Conservation (phyloP, 2,329 filamentous ascomycete genomes). For the Beauveria scarabaeidicola region DNA sequence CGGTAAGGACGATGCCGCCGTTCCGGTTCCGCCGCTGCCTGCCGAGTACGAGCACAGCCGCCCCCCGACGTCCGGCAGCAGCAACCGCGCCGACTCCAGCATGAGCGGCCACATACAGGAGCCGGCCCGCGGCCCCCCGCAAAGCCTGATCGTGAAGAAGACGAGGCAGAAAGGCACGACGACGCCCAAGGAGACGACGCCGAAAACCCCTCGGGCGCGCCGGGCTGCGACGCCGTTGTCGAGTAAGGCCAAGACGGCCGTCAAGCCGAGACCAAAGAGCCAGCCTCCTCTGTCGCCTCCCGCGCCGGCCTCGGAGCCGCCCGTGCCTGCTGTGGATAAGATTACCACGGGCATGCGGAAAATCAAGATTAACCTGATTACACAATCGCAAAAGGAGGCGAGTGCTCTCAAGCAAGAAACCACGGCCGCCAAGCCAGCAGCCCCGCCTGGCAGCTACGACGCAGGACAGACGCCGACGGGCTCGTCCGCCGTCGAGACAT, state of each 20-base stretch:
- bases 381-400: slow-evolving; percentile 49
- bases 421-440: not conserved
- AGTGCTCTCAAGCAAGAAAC: slow-evolving; percentile 9
- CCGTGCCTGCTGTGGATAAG: slow-evolving; percentile 32
- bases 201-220: slow-evolving; percentile 12
- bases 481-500: slow-evolving; percentile 4
- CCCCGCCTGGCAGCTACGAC: not conserved
- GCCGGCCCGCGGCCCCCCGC: slow-evolving; percentile 18
- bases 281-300: not conserved
- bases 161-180: slow-evolving; percentile 37
- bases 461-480: not conserved
- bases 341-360: slow-evolving; percentile 53
- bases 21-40: slow-evolving; percentile 13
- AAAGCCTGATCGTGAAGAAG: slow-evolving; percentile 48
- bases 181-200: slow-evolving; percentile 27
- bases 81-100: slow-evolving; percentile 30
- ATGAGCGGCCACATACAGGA: slow-evolving; percentile 30
- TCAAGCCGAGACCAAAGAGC: slow-evolving; percentile 10
- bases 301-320: slow-evolving; percentile 7
- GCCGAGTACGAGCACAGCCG: slow-evolving; percentile 9
- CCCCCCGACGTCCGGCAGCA: slow-evolving; percentile 17
- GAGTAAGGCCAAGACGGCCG: slow-evolving; percentile 13
- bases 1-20: slow-evolving; percentile 14
- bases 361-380: slow-evolving; percentile 54
- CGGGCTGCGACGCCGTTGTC: slow-evolving; percentile 9